phyloP scores from a whole-genome alignment of 2,329 filamentous ascomycete species.

The Aspergillus costaricaensis region DNA sequence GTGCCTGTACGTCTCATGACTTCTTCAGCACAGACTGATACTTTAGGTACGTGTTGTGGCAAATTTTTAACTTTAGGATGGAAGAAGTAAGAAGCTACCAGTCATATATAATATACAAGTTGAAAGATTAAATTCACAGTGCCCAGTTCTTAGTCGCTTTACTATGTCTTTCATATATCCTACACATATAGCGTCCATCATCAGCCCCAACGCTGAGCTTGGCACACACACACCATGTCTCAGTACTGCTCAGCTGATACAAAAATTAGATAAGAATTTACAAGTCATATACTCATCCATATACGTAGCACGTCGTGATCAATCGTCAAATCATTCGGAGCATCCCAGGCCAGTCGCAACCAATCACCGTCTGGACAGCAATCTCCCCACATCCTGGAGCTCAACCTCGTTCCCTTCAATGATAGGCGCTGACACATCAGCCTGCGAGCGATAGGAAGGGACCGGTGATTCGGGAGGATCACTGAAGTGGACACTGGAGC shows the following conservation, averaged over 20 bases:
- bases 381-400: conserved; percentile 48
- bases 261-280: not conserved
- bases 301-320: not conserved
- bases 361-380: conserved; percentile 29
- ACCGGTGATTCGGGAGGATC: conserved; percentile 17
- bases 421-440: conserved; percentile 18
- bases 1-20: too few relatives aligned
- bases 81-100: too few relatives aligned
- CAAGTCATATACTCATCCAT: conserved; percentile 1
- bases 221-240: not conserved
- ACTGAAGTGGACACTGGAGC: conserved; percentile 22
- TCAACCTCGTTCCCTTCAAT: conserved; percentile 30
- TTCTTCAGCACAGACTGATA: too few relatives aligned
- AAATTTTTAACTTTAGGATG: too few relatives aligned
- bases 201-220: not conserved
- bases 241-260: too few relatives aligned
- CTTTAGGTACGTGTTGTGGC: too few relatives aligned
- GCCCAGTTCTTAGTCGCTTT: too few relatives aligned
- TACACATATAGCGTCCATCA: too few relatives aligned
- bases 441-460: conserved; percentile 25
- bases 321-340: not conserved
- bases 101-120: too few relatives aligned
- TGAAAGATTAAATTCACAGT: too few relatives aligned
- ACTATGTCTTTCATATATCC: not conserved
- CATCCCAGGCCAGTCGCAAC: not conserved